Evolutionary conservation across 2,329 filamentous ascomycete genomes (phyloP).

Genomic region (Ilyonectria mors-panacis): DNA sequence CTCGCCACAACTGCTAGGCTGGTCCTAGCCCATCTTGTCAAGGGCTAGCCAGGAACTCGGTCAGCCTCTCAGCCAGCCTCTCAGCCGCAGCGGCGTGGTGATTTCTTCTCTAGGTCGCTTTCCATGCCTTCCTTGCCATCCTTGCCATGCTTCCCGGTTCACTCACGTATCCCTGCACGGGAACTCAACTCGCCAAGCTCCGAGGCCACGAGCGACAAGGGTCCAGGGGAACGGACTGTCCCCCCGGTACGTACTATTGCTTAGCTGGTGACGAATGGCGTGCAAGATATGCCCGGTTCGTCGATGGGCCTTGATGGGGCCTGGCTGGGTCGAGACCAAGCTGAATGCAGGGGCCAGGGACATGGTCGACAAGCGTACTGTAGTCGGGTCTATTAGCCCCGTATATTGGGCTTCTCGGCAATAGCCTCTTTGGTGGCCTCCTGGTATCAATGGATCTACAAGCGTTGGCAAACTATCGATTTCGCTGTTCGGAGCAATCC

Average conservation of each 20-base stretch:
- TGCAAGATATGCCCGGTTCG: background rate
- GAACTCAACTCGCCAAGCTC: background rate
- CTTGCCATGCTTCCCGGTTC: background rate
- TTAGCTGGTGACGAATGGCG: background rate
- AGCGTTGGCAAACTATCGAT: background rate
- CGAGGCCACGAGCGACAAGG: slow-evolving; percentile 5
- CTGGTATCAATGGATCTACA: background rate
- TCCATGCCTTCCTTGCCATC: no score
- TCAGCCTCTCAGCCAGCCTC: background rate
- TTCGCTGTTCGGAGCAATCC: background rate
- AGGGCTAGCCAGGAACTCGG: background rate
- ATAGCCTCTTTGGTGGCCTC: background rate
- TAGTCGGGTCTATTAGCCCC: background rate
- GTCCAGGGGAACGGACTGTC: background rate
- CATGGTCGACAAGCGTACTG: background rate
- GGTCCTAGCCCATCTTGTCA: background rate
- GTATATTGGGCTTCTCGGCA: background rate
- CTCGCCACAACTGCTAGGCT: slow-evolving; percentile 1
- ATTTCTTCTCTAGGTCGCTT: background rate
- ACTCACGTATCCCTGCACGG: background rate
- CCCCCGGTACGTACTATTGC: background rate
- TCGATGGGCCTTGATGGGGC: background rate
- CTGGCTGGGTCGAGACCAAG: background rate
- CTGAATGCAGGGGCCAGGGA: slow-evolving; percentile 4
- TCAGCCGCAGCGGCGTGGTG: background rate